Percentiles rank a stretch among this genome's conserved stretches.
Conservation (phyloP, 139 green algal genomes). For the Edaphochlamys debaryana region DNA sequence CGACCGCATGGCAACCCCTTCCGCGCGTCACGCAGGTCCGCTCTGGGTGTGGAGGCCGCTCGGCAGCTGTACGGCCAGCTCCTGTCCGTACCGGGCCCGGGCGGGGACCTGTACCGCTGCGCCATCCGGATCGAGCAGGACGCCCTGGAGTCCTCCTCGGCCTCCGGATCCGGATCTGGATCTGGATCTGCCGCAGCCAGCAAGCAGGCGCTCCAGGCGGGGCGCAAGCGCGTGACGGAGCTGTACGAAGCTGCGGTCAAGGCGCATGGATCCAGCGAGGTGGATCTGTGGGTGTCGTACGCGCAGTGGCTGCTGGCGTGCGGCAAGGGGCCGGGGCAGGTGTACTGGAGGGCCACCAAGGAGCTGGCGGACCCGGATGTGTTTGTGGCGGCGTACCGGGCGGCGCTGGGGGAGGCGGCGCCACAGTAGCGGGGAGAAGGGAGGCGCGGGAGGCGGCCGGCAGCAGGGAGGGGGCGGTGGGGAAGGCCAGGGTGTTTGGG, state of each 20-base stretch:
- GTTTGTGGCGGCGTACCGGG: constrained; percentile 56
- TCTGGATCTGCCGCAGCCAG: not conserved
- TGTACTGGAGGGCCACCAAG: constrained; percentile 81
- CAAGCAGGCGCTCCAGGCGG: not conserved
- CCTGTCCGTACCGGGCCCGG: constrained; percentile 63
- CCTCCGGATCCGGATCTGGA: too few relatives aligned
- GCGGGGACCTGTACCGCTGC: constrained; percentile 67
- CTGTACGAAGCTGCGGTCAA: constrained; percentile 68
- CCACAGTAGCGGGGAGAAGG: too few relatives aligned
- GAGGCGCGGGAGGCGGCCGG: too few relatives aligned
- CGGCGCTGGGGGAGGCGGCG: not conserved
- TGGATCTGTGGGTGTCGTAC: constrained; percentile 76
- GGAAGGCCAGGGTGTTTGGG: too few relatives aligned
- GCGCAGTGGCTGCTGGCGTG: constrained; percentile 45
- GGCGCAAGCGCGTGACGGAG: constrained; percentile 11
- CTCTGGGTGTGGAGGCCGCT: constrained; percentile 58
- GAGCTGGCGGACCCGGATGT: constrained; percentile 58
- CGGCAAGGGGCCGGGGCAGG: constrained; percentile 44
- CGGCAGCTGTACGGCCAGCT: constrained; percentile 62
- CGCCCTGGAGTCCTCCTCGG: not conserved
- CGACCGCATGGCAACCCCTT: too few relatives aligned
- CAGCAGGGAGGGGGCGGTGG: too few relatives aligned
- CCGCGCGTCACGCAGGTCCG: too few relatives aligned
- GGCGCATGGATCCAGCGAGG: constrained; percentile 60
- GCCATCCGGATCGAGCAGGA: constrained; percentile 66